A percentile compares a stretch with the other conserved stretches of the same genome.
Conservation (phyloP, 257 asterid species). For the Hygrophila difformis region DNA sequence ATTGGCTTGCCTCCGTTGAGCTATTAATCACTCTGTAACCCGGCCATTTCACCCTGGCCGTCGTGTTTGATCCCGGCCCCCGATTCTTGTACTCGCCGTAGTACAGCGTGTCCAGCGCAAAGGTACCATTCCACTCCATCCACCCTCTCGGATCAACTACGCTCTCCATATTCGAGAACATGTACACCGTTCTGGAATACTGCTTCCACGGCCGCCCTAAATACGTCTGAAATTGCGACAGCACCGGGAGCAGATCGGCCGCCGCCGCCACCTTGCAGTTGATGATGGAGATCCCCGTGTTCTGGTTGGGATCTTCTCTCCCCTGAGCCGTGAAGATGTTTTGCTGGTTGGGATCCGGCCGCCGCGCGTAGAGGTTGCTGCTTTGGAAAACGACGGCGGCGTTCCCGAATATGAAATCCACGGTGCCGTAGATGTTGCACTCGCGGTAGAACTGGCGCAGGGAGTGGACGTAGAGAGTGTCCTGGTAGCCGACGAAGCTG, state of each 20-base stretch:
- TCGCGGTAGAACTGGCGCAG: slow-evolving; percentile 90
- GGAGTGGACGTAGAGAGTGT: slow-evolving; percentile 91
- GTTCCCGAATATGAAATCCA: slow-evolving; percentile 94
- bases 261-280: slow-evolving; percentile 74
- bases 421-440: slow-evolving; percentile 87
- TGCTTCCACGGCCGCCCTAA: slow-evolving; percentile 93
- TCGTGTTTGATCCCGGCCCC: slow-evolving; percentile 87
- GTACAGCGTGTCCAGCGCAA: slow-evolving; percentile 49
- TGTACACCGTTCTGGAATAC: slow-evolving; percentile 65
- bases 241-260: slow-evolving; percentile 67
- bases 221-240: slow-evolving; percentile 42
- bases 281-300: slow-evolving; percentile 85
- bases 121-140: slow-evolving; percentile 62
- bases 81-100: slow-evolving; percentile 82
- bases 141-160: slow-evolving; percentile 71
- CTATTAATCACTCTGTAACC: slow-evolving; percentile 58
- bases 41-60: slow-evolving; percentile 68
- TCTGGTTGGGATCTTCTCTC: slow-evolving; percentile 88
- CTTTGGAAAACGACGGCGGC: slow-evolving; percentile 86
- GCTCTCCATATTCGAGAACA: slow-evolving; percentile 38
- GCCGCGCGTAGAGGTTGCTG: slow-evolving; percentile 80
- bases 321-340: slow-evolving; percentile 97
- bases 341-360: slow-evolving; percentile 50
- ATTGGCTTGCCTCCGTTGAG: slow-evolving; percentile 60
- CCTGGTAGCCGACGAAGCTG: slow-evolving; percentile 90